Evolutionary conservation across 352 stramenopile genomes (phyloP).

Genomic region (Globisporangium mamillatum): DNA sequence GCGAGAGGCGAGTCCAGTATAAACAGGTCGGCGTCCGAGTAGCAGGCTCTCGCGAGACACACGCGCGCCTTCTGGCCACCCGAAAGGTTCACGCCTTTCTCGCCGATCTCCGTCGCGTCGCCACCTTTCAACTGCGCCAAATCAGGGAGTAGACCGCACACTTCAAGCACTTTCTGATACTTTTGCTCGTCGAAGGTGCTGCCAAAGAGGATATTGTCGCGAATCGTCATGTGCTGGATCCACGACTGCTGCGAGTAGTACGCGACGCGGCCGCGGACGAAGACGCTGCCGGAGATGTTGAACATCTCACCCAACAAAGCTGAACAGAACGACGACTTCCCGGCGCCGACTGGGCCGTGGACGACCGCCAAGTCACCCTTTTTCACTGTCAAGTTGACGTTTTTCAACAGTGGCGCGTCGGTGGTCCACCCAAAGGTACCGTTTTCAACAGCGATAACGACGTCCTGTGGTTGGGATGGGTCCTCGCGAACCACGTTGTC

Average conservation of each 20-base stretch:
- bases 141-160: too few relatives aligned
- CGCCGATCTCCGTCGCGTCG: conserved; percentile 85
- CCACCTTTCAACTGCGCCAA: too few relatives aligned
- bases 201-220: conserved; percentile 92
- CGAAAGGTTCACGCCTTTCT: conserved; percentile 91
- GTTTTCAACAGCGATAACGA: conserved; percentile 20
- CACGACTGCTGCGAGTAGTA: conserved; percentile 79
- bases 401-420: conserved; percentile 18
- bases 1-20: conserved; percentile 22
- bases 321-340: conserved; percentile 16
- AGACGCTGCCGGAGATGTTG: conserved; percentile 17
- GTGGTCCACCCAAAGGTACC: conserved; percentile 29
- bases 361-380: too few relatives aligned
- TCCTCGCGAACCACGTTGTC: conserved; percentile 15
- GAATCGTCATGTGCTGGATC: conserved; percentile 90
- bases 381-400: conserved; percentile 1
- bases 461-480: neutral
- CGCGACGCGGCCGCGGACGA: conserved; percentile 21
- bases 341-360: too few relatives aligned
- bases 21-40: conserved; percentile 35
- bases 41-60: conserved; percentile 45
- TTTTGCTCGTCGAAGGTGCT: conserved; percentile 13
- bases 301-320: conserved; percentile 27
- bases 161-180: too few relatives aligned
- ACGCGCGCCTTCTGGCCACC: conserved; percentile 87